Base-by-base conservation (phyloP, 1,284 basidiomycete species). In the Marasmius tenuissimus region DNA sequence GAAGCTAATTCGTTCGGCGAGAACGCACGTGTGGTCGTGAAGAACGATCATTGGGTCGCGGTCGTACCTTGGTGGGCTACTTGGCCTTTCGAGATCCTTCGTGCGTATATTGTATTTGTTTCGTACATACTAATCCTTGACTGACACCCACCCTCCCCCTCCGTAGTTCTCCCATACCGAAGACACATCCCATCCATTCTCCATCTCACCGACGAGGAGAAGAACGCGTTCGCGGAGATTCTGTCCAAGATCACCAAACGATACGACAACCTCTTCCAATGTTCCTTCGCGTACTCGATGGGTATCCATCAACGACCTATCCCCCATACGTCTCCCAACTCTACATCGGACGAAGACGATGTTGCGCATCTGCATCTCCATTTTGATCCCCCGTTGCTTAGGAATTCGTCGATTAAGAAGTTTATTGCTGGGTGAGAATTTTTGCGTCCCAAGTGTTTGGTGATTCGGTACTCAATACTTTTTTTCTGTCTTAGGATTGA, bases 201-300 rank as follows among this genome's bases (percentile, higher is more conserved):
- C 1, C 78, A 90, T 38, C 78, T 96, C n/a, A 82, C 79, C 0
- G 64, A 70, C 0, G 80, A 78, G 14, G 94, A 96, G 75, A 85
- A 81, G 64, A 61, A 66, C 0, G 77, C 87, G 7, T 84, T 95
- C 45, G 92, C 93, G 0, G 76, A 85, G 45, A 83, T 90, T 14
- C 73, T 92, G 35, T 88, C 85, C 33, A 76, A 77, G 20, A 72
- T 94, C 42, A 90, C 93, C 4, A 85, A 86, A 61, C 84, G 88
- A 62, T 96, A 94, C 70, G 94, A 96, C 73, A 95, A 96, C 71
- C 78, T 96, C 34, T 93, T 94, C 75, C 80, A 77, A 11, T 92
- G 92, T 71, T 92, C 93, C 0, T 98, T 98, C 76, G 91, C 96
- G 0, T 98, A 98, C 73, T 96, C 93, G n/a, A 97, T 98, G 94